phyloP scores from a whole-genome alignment of 768 basidiomycete species.

The Kwoniella sp. region DNA sequence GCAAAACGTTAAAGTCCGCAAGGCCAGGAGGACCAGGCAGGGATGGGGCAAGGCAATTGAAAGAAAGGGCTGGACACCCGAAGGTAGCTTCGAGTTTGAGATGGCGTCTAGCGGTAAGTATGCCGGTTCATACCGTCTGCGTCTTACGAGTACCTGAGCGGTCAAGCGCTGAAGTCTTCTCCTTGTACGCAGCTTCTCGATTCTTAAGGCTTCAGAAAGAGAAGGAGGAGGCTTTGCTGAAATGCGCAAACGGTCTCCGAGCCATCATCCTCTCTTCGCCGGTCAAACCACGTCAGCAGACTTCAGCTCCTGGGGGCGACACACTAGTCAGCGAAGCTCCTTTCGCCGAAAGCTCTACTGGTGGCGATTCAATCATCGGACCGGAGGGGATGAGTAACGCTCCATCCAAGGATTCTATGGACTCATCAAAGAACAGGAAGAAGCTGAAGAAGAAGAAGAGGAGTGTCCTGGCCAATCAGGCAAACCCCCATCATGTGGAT shows the following conservation, averaged over 20 bases:
- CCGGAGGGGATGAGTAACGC: constrained; percentile 7
- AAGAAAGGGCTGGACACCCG: constrained; percentile 43
- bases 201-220: too few relatives aligned
- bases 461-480: constrained; percentile 81
- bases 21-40: constrained; percentile 1
- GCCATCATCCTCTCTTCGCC: constrained; percentile 25
- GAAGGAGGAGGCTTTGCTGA: constrained; percentile 25
- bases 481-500: constrained; percentile 89
- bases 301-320: too few relatives aligned
- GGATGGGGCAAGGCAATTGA: constrained; percentile 19
- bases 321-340: too few relatives aligned
- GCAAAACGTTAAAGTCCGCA: constrained; percentile 4
- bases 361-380: too few relatives aligned
- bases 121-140: too few relatives aligned
- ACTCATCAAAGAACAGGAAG: constrained; percentile 29
- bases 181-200: too few relatives aligned
- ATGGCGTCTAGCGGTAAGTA: constrained; percentile 27
- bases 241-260: constrained; percentile 24
- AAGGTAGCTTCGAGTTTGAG: constrained; percentile 47
- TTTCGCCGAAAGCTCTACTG: too few relatives aligned
- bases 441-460: constrained; percentile 87
- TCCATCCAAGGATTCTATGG: constrained; percentile 7
- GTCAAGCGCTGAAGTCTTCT: too few relatives aligned
- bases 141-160: too few relatives aligned
- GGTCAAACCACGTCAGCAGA: too few relatives aligned